A percentile compares a stretch with the other conserved stretches of the same genome.
Evolutionary conservation across 2,329 filamentous ascomycete species (phyloP).

Genomic region (Xylariaceae sp.): DNA sequence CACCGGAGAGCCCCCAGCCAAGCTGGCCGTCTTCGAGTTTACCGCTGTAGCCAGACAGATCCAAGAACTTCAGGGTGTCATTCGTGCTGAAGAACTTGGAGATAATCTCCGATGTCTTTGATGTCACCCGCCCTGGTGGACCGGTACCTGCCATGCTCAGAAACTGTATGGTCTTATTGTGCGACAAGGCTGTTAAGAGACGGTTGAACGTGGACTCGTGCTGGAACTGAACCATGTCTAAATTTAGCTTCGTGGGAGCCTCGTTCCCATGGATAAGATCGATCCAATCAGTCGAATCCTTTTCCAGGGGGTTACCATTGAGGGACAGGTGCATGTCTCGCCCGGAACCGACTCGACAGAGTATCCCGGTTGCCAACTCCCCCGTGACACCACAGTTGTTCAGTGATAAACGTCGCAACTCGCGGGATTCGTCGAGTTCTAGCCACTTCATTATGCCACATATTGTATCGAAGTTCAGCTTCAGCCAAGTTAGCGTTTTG

Average conservation of each 20-base stretch:
- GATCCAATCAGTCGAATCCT: conserved; percentile 46
- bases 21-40: conserved; percentile 54
- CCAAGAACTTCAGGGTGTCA: conserved; percentile 45
- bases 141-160: conserved; percentile 51
- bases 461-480: conserved; percentile 47
- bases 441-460: conserved; percentile 43
- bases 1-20: conserved; percentile 47
- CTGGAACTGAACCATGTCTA: conserved; percentile 54
- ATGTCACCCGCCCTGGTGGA: conserved; percentile 41
- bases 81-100: conserved; percentile 49
- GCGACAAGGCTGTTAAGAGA: conserved; percentile 44
- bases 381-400: conserved; percentile 50
- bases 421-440: conserved; percentile 33
- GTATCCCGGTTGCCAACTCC: conserved; percentile 43
- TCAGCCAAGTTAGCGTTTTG: neutral
- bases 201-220: conserved; percentile 47
- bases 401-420: conserved; percentile 41
- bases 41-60: conserved; percentile 52
- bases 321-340: conserved; percentile 45
- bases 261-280: conserved; percentile 42
- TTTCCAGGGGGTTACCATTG: conserved; percentile 48
- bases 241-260: conserved; percentile 45
- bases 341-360: conserved; percentile 44
- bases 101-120: conserved; percentile 43
- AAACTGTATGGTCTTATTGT: conserved; percentile 45